Base-by-base conservation (phyloP, 169 alveolate species). In the Plasmodium berghei region DNA sequence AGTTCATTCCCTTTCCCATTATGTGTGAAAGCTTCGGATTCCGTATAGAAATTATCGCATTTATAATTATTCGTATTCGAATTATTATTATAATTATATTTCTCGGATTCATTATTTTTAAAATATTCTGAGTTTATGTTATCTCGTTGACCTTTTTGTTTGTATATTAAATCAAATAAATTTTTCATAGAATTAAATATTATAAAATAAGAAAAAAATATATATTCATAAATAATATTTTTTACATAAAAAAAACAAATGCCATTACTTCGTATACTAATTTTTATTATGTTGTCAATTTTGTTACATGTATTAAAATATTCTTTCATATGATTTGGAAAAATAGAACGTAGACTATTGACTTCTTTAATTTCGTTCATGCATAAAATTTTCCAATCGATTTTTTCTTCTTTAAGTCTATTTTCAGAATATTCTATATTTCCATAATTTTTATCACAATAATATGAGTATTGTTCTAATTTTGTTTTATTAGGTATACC, bases 301-400 rank as follows among this genome's bases (percentile, higher is more conserved):
- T 86, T 86, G 49, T 86, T 86, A 52, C 91, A 86, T 16, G 87
- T 70, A 72, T 86, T 86, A 86, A 86, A 86, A 86, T 70, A 86
- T 18, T 24, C 26, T 71, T 72, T 70, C 61, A 55, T 71, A 16
- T 46, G 52, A 22, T 52, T 56, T 0, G 91, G 91, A 54, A 86
- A 86, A 58, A 86, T 69, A 70, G 62, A 59, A 10, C 91, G 64
- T 42, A 86, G 48, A 73, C 42, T 86, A 18, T 12, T 70, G 18
- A 56, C 52, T 71, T 86, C 91, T 71, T 86, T 86, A 28, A 86
- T 64, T 45, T 86, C 91, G 22, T 86, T 71, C 20, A 22, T 45
- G 55, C 74, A 59, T 46, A 69, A 40, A 28, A 26, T 22, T 34
- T 63, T 77, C 63, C 48, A 49, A 18, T 16, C 20, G n/a, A 20